Percentiles rank a stretch among this genome's conserved stretches.
phyloP scores from a whole-genome alignment of 306 rosid genomes.

The Mimosa bimucronata region DNA sequence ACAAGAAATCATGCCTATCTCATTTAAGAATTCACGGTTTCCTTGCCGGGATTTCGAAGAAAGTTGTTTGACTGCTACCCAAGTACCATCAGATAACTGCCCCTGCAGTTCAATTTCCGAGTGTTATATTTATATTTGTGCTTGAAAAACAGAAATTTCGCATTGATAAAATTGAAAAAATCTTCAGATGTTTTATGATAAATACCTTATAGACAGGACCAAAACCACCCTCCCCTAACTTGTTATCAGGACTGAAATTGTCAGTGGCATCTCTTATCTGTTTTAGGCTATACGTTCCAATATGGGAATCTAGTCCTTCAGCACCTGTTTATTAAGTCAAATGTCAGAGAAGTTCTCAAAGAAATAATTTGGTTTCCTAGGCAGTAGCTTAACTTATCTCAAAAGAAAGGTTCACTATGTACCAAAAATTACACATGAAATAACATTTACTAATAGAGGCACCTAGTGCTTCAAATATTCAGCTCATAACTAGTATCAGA shows the following conservation, averaged over 20 bases:
- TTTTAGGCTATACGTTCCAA: slow-evolving; percentile 45
- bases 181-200: background rate
- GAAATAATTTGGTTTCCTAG: background rate
- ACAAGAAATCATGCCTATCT: slow-evolving; percentile 61
- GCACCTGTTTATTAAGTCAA: slow-evolving; percentile 38
- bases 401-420: background rate
- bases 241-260: slow-evolving; percentile 54
- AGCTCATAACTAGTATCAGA: background rate
- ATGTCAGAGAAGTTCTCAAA: background rate
- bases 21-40: slow-evolving; percentile 58
- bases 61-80: slow-evolving; percentile 63
- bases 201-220: slow-evolving; percentile 75
- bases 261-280: slow-evolving; percentile 65
- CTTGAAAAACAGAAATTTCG: background rate
- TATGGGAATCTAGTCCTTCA: slow-evolving; percentile 40
- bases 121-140: slow-evolving; percentile 3
- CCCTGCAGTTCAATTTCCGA: slow-evolving; percentile 44
- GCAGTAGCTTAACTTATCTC: background rate
- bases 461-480: background rate
- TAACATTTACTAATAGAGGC: background rate
- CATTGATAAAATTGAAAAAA: background rate
- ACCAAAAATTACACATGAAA: background rate
- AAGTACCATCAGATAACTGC: slow-evolving; percentile 52
- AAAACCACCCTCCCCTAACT: slow-evolving; percentile 85
- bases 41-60: slow-evolving; percentile 59